phyloP scores from a whole-genome alignment of 495 filamentous ascomycete genomes.

The Lentithecium fluviatile region DNA sequence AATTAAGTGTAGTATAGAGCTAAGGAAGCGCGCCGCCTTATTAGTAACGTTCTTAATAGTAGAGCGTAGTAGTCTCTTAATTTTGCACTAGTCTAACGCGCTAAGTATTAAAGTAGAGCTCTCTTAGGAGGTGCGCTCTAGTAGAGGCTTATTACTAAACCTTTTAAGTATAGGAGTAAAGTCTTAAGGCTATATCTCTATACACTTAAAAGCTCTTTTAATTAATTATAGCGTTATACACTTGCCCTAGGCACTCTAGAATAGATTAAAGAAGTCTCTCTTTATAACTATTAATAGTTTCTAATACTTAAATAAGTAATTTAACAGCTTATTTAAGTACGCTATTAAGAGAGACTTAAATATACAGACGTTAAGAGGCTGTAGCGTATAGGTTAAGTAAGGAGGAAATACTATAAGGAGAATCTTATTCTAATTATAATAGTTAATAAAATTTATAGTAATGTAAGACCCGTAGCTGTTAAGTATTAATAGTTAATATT shows the following conservation, averaged over 20 bases:
- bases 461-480: too few species aligned
- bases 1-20: not conserved
- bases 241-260: not conserved
- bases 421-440: conserved; percentile 23
- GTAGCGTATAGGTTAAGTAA: too few species aligned
- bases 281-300: conserved; percentile 1
- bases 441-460: too few species aligned
- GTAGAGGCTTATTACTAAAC: too few species aligned
- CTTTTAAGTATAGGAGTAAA: not conserved
- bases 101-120: conserved; percentile 3
- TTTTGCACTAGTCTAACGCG: too few species aligned
- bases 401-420: conserved; percentile 12
- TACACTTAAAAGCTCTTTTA: not conserved
- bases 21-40: not conserved
- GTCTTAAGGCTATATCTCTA: not conserved
- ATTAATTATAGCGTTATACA: not conserved
- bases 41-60: not conserved
- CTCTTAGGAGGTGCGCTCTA: not conserved
- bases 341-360: conserved; percentile 14
- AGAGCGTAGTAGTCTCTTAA: conserved; percentile 2
- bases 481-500: too few species aligned
- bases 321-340: conserved; percentile 10
- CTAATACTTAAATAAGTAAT: not conserved
- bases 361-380: conserved; percentile 21
- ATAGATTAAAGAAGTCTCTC: too few species aligned